phyloP scores from a whole-genome alignment of 495 filamentous ascomycete genomes.

The Beverwykella pulmonaria region DNA sequence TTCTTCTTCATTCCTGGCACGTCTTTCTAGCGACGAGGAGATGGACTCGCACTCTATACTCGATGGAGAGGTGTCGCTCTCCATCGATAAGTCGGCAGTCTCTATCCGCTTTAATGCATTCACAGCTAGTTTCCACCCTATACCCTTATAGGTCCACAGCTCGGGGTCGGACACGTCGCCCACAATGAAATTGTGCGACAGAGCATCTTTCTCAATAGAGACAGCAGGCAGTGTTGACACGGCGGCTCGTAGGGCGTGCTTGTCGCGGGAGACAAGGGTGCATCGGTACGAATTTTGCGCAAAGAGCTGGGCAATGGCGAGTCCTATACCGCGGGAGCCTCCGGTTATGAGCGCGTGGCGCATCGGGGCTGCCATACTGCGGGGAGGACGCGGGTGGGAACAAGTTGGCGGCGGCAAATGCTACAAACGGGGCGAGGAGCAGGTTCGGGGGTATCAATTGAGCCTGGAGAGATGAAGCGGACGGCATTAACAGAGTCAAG shows the following conservation, averaged over 20 bases:
- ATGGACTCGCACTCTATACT: too few species aligned
- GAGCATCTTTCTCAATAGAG: neutral
- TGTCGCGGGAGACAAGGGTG: conserved; percentile 25
- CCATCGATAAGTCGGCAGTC: too few species aligned
- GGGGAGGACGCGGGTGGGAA: neutral
- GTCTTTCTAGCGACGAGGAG: neutral
- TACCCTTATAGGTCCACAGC: conserved; percentile 15
- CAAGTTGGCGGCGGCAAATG: too few species aligned
- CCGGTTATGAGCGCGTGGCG: conserved; percentile 64
- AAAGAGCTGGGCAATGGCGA: conserved; percentile 67
- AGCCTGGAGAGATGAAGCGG: too few species aligned
- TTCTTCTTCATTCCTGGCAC: conserved; percentile 36
- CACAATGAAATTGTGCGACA: conserved; percentile 21
- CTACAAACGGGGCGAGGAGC: neutral
- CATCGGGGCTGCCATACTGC: conserved; percentile 23
- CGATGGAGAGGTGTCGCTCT: too few species aligned
- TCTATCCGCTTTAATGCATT: too few species aligned
- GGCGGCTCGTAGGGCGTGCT: conserved; percentile 48
- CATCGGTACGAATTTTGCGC: conserved; percentile 50
- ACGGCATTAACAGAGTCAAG: too few species aligned
- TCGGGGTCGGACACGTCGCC: conserved; percentile 23
- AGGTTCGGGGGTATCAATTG: too few species aligned
- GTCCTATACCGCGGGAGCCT: conserved; percentile 66
- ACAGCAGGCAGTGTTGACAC: conserved; percentile 8
- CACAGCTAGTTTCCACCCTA: too few species aligned